Evolutionary conservation across 2,329 filamentous ascomycete species (phyloP).

Genomic region (Neonectria coccinea): DNA sequence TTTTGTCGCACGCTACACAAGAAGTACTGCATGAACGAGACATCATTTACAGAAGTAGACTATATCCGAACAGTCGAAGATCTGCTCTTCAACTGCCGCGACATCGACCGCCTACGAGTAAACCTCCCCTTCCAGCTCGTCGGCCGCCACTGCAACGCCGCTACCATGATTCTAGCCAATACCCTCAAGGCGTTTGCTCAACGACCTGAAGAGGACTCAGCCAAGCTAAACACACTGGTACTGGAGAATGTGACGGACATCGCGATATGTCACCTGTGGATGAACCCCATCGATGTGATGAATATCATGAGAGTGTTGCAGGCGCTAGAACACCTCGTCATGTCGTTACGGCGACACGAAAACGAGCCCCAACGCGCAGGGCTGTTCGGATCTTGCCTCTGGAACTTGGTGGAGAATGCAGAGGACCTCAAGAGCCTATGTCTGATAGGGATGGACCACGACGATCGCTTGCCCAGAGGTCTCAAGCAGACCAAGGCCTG

Average conservation of each 20-base stretch:
- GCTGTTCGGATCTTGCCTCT: slow-evolving; percentile 59
- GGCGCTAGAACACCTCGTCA: slow-evolving; percentile 57
- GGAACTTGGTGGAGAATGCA: slow-evolving; percentile 62
- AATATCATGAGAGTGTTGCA: slow-evolving; percentile 60
- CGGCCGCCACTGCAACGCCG: slow-evolving; percentile 57
- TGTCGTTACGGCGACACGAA: slow-evolving; percentile 61
- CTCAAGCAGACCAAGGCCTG: slow-evolving; percentile 54
- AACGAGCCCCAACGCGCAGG: slow-evolving; percentile 49
- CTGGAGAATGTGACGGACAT: slow-evolving; percentile 64
- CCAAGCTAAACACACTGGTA: slow-evolving; percentile 58
- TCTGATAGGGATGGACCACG: slow-evolving; percentile 59
- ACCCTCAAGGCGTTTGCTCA: slow-evolving; percentile 61
- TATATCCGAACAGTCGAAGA: slow-evolving; percentile 56
- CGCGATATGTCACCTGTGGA: slow-evolving; percentile 61
- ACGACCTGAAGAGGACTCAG: slow-evolving; percentile 58
- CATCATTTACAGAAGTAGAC: slow-evolving; percentile 62
- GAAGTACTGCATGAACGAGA: slow-evolving; percentile 61
- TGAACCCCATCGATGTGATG: slow-evolving; percentile 62
- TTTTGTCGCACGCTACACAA: slow-evolving; percentile 58
- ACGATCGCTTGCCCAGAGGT: slow-evolving; percentile 52
- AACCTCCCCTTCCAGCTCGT: slow-evolving; percentile 65
- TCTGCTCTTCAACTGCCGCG: slow-evolving; percentile 59
- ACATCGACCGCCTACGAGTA: slow-evolving; percentile 60
- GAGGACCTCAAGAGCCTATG: slow-evolving; percentile 59
- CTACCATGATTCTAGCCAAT: slow-evolving; percentile 65